These are phyloP conservation scores for Fraxinus xanthoxyloides DNA, from an alignment of 305 asterid species.

Conservation along the genomic window DNA sequence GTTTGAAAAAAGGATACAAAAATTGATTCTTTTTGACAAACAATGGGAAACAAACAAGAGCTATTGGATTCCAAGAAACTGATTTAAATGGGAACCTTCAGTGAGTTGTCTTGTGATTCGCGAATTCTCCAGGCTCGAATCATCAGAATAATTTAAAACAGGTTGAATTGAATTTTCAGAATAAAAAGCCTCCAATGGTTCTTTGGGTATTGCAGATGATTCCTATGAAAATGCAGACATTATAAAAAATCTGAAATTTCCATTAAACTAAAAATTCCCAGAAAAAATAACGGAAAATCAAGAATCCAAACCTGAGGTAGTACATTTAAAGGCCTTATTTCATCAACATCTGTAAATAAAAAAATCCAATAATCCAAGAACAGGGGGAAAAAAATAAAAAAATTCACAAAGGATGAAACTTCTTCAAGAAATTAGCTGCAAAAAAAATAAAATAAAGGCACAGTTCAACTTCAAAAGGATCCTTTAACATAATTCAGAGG, in stretches of 20 bases:
- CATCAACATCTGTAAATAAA: constrained; percentile 32
- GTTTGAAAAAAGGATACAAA: no score
- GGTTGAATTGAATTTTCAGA: constrained; percentile 21
- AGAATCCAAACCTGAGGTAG: constrained; percentile 37
- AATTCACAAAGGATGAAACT: constrained; percentile 57
- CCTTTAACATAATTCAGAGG: neutral
- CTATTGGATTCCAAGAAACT: neutral
- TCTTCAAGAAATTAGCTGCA: constrained; percentile 61
- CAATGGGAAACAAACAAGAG: no score
- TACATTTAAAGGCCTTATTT: constrained; percentile 36
- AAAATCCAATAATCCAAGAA: neutral
- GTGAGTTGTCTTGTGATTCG: constrained; percentile 48
- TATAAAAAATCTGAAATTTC: constrained; percentile 11
- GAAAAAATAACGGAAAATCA: neutral
- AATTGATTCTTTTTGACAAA: no score
- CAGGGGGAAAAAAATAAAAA: neutral
- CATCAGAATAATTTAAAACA: constrained; percentile 25
- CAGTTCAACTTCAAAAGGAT: neutral
- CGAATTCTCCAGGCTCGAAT: constrained; percentile 29
- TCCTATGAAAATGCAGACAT: constrained; percentile 17
- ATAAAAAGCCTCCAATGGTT: constrained; percentile 34
- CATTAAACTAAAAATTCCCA: neutral
- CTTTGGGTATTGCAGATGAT: constrained; percentile 30
- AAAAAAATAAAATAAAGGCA: neutral
- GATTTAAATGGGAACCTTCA: constrained; percentile 33